These are phyloP conservation scores for Citropsis articulata DNA, from an alignment of 345 rosid species.

Conservation along the genomic window DNA sequence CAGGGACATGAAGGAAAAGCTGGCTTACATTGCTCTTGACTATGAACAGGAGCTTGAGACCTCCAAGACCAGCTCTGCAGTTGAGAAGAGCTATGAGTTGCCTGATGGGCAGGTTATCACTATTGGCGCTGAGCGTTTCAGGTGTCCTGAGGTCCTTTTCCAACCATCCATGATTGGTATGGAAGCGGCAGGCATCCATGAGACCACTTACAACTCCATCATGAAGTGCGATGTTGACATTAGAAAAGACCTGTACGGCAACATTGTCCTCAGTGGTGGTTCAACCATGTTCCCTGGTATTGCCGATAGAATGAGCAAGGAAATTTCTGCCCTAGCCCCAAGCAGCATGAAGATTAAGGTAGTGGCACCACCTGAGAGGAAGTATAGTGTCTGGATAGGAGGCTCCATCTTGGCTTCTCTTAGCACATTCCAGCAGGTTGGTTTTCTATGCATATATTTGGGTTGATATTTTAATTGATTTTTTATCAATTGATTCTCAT, in stretches of 20 bases:
- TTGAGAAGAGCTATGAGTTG: constrained; percentile 84
- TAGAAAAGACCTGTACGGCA: constrained; percentile 83
- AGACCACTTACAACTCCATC: constrained; percentile 88
- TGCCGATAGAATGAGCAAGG: constrained; percentile 93
- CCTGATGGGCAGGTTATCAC: constrained; percentile 93
- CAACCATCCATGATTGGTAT: constrained; percentile 96
- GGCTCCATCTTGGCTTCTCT: constrained; percentile 91
- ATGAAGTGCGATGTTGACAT: constrained; percentile 95
- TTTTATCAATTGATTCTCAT: background rate
- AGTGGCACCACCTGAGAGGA: constrained; percentile 90
- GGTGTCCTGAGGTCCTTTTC: constrained; percentile 94
- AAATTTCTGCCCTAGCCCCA: constrained; percentile 86
- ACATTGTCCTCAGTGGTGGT: constrained; percentile 94
- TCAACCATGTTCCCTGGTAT: constrained; percentile 91
- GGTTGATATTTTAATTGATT: background rate
- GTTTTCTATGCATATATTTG: background rate
- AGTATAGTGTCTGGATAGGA: constrained; percentile 94
- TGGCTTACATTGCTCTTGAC: constrained; percentile 86
- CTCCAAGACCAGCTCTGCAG: constrained; percentile 74
- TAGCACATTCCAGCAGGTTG: constrained; percentile 95
- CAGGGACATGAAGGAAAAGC: constrained; percentile 94
- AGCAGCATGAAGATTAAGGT: constrained; percentile 98
- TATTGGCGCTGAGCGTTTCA: constrained; percentile 87
- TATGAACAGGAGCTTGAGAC: constrained; percentile 94
- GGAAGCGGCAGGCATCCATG: constrained; percentile 93